Percentiles rank a stretch among this genome's conserved stretches.
Conservation (phyloP, 2,329 filamentous ascomycete genomes). For the Alternaria viburni region DNA sequence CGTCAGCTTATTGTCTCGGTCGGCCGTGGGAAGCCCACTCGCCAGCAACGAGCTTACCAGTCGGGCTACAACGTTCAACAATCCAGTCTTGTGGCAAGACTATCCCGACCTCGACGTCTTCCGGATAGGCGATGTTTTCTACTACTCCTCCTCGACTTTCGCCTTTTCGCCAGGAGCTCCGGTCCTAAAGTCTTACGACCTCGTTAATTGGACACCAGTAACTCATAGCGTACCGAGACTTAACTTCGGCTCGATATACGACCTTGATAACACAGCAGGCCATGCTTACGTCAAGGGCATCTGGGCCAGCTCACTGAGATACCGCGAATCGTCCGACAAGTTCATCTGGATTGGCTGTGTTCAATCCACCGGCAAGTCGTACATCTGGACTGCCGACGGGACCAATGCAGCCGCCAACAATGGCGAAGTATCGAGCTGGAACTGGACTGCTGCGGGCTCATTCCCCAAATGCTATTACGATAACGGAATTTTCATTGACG, state of each 20-base stretch:
- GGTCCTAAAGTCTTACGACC: constrained; percentile 61
- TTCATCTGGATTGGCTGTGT: constrained; percentile 67
- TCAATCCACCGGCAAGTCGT: constrained; percentile 55
- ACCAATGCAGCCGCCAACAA: constrained; percentile 46
- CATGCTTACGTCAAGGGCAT: constrained; percentile 61
- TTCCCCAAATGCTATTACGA: constrained; percentile 63
- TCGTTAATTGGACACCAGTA: constrained; percentile 58
- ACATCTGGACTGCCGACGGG: constrained; percentile 59
- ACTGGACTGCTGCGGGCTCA: constrained; percentile 51
- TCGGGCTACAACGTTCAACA: constrained; percentile 48
- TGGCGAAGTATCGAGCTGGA: constrained; percentile 40
- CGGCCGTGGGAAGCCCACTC: constrained; percentile 1
- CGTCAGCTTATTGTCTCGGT: background rate
- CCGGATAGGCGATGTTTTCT: constrained; percentile 58
- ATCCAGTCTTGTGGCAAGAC: constrained; percentile 64
- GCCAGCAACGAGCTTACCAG: background rate
- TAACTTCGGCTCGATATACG: constrained; percentile 54
- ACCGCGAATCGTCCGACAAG: constrained; percentile 55
- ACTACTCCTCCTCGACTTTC: constrained; percentile 64
- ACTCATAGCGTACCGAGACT: constrained; percentile 49
- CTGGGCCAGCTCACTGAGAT: constrained; percentile 63
- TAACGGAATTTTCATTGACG: constrained; percentile 63
- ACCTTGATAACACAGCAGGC: constrained; percentile 50
- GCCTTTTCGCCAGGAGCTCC: constrained; percentile 65
- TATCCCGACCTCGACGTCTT: constrained; percentile 63